Evolutionary conservation across 2,329 filamentous ascomycete genomes (phyloP).

Genomic region (Exophiala viscosa): DNA sequence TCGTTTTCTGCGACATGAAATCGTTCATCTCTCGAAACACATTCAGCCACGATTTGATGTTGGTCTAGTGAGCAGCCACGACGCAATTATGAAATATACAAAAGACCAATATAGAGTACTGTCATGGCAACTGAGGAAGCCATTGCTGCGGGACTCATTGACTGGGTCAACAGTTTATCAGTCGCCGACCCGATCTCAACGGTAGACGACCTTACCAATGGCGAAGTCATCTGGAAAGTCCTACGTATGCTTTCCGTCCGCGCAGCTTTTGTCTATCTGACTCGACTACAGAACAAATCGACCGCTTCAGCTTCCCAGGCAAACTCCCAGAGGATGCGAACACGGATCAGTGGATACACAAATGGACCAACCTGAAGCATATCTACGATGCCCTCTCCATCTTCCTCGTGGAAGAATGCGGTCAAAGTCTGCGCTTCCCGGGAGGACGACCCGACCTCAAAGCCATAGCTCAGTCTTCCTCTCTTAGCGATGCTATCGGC

Average conservation of each 20-base stretch:
- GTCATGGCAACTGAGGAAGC: constrained; percentile 44
- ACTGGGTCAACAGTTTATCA: constrained; percentile 39
- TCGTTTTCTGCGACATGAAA: constrained; percentile 8
- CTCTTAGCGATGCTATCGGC: constrained; percentile 46
- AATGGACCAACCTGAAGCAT: constrained; percentile 49
- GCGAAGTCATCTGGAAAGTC: constrained; percentile 46
- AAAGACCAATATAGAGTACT: constrained; percentile 8
- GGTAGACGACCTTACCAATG: constrained; percentile 41
- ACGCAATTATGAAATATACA: constrained; percentile 17
- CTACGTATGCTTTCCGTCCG: constrained; percentile 28
- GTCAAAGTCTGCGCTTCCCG: constrained; percentile 41
- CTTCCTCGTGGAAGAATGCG: constrained; percentile 45
- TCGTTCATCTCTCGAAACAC: constrained; percentile 3
- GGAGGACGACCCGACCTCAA: constrained; percentile 46
- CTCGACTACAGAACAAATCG: constrained; percentile 43
- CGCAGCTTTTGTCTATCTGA: constrained; percentile 9
- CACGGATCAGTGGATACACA: constrained; percentile 46
- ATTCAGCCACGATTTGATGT: neutral
- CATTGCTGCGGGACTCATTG: constrained; percentile 44
- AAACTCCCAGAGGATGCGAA: constrained; percentile 43
- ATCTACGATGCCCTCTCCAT: constrained; percentile 44
- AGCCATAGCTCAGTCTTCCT: constrained; percentile 43
- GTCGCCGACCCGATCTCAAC: constrained; percentile 26
- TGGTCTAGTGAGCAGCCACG: neutral
- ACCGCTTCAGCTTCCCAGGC: constrained; percentile 46